Evolutionary conservation across 108 stramenopile genomes (phyloP), one percentile per base, ranked within the genome.

Genomic region (Nannochloropsis gaditana): DNA sequence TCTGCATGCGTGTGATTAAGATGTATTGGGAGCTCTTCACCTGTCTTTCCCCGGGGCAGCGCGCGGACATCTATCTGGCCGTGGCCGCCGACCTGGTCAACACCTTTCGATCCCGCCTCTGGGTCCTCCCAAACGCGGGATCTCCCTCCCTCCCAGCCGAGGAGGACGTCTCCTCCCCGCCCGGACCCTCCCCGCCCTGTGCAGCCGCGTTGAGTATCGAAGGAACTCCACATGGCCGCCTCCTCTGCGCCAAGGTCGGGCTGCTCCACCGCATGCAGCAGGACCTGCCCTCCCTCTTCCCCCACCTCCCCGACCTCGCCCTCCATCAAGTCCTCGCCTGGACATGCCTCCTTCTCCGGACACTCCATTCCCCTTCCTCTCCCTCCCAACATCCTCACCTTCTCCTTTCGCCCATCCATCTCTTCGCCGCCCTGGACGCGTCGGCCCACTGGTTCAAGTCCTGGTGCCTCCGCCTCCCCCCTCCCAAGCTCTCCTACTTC

Each of bases 291-390:
- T 15, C 59, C 59, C 4, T 73, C 19, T 73, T 73, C n/a, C 59
- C 59, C 59, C 6, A 73, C n/a, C 59, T 73, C n/a, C 59, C 15
- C 19, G 59, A 73, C 59, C 59, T 15, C 59, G 15, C 59, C 59
- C 59, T 73, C 59, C 59, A 5, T n/a, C n/a, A 15, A n/a, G n/a
- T 73, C n/a, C 59, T 73, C 59, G n/a, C n/a, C 59, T 73, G 59
- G 59, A 73, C 59, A 15, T 73, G 59, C 59, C 59, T 73, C 59
- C 59, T 73, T 15, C 59, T 73, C 59, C 59, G 59, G 19, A 73
- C 59, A 15, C n/a, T 73, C 15, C 2, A 15, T n/a, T n/a, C n/a
- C 8, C 8, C 59, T 73, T n/a, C n/a, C 8, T 6, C 59, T 73
- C 59, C 59, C n/a, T 73, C 8, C 59, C 59, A n/a, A n/a, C 59